A percentile compares a stretch with the other conserved stretches of the same genome.
Evolutionary conservation across 1,284 basidiomycete species (phyloP).

Genomic region (Polyporus tsugae): DNA sequence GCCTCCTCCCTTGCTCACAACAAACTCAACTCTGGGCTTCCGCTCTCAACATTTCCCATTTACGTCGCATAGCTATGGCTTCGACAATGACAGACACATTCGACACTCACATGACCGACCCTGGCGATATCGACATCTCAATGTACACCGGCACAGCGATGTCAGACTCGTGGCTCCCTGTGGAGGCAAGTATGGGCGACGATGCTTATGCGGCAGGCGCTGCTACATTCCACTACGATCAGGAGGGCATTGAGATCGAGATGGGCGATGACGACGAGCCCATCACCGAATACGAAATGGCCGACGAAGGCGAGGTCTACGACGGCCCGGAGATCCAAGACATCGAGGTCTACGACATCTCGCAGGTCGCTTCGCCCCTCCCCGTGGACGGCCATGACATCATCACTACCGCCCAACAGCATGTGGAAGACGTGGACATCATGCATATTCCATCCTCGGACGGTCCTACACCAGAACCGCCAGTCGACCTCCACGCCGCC

Average conservation of each 20-base stretch:
- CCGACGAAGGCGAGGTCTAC: slow-evolving; percentile 54
- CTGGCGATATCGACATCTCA: slow-evolving; percentile 66
- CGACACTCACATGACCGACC: slow-evolving; percentile 75
- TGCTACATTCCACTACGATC: slow-evolving; percentile 42
- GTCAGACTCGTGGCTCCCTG: slow-evolving; percentile 62
- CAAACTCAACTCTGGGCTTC: slow-evolving; percentile 2
- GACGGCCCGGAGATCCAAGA: slow-evolving; percentile 50
- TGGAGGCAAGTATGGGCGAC: slow-evolving; percentile 72
- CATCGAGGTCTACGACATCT: slow-evolving; percentile 69
- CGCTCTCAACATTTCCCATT: not conserved
- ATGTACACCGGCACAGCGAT: slow-evolving; percentile 56
- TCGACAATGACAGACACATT: slow-evolving; percentile 56
- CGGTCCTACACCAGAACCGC: not conserved
- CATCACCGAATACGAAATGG: slow-evolving; percentile 78
- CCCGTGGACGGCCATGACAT: slow-evolving; percentile 14
- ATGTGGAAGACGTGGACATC: slow-evolving; percentile 9
- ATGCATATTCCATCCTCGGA: slow-evolving; percentile 22
- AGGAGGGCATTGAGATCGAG: slow-evolving; percentile 69
- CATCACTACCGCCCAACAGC: not conserved
- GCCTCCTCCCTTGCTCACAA: not conserved
- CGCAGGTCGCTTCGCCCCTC: slow-evolving; percentile 45
- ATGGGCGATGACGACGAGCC: slow-evolving; percentile 67
- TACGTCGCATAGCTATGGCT: slow-evolving; percentile 39
- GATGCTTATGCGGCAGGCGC: slow-evolving; percentile 45
- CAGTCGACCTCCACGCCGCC: not conserved